Percentiles rank a stretch among this genome's conserved stretches.
Conservation (phyloP, 768 basidiomycete species). For the Pluteus cervinus region DNA sequence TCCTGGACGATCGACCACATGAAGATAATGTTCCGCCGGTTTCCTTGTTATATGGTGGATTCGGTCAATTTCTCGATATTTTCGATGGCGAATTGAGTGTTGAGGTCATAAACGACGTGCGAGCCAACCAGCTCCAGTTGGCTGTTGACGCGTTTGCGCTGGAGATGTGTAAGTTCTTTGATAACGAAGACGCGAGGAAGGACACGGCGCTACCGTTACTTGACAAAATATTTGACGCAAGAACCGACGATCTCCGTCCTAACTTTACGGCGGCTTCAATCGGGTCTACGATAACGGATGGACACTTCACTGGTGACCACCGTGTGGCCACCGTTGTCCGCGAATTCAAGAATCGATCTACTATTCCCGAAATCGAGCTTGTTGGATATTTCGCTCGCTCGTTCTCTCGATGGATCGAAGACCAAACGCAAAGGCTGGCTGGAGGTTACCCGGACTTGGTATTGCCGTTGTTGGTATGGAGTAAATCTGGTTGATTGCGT, state of each 20-base stretch:
- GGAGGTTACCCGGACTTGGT: conserved; percentile 13
- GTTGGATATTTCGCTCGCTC: conserved; percentile 6
- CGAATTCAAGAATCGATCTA: conserved; percentile 8
- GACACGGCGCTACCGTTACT: conserved; percentile 7
- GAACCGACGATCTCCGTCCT: conserved; percentile 2
- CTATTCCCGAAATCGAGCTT: conserved; percentile 7
- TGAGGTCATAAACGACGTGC: conserved; percentile 5
- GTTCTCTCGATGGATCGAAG: background rate
- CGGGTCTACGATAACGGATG: conserved; percentile 4
- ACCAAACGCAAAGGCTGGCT: conserved; percentile 6
- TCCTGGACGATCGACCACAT: conserved; percentile 2
- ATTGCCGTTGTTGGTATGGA: conserved; percentile 10
- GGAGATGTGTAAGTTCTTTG: conserved; percentile 7
- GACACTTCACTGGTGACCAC: conserved; percentile 4
- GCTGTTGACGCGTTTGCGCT: conserved; percentile 11
- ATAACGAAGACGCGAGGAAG: conserved; percentile 5
- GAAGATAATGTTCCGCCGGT: conserved; percentile 8
- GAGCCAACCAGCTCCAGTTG: conserved; percentile 2
- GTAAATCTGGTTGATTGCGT: too few relatives aligned
- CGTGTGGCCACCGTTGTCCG: conserved; percentile 1
- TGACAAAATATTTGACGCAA: conserved; percentile 5
- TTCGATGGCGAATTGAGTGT: conserved; percentile 9
- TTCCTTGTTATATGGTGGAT: conserved; percentile 16
- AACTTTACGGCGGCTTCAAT: conserved; percentile 1
- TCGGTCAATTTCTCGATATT: conserved; percentile 17